Percentiles rank a stretch among this genome's conserved stretches.
Evolutionary conservation across 495 filamentous ascomycete genomes (phyloP).

Genomic region (Pseudomonodictys pantanalensis): DNA sequence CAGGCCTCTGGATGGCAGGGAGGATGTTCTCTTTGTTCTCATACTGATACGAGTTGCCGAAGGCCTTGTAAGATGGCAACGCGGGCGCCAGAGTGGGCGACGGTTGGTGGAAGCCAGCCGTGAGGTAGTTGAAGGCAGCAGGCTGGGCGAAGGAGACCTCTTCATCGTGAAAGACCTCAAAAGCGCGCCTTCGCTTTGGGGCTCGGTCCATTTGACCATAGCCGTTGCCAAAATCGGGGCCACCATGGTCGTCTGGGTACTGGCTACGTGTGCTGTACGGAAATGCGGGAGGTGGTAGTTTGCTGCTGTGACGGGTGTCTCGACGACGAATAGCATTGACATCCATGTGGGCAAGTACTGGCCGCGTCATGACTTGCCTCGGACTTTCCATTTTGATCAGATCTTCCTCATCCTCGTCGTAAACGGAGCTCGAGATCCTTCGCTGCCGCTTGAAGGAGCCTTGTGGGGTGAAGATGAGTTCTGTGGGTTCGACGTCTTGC

Average conservation of each 20-base stretch:
- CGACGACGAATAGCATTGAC: slow-evolving; percentile 24
- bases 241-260: slow-evolving; percentile 20
- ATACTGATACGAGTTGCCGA: slow-evolving; percentile 8
- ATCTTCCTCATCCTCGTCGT: slow-evolving; percentile 36
- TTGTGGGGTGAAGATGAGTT: slow-evolving; percentile 61
- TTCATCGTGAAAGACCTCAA: slow-evolving; percentile 36
- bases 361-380: slow-evolving; percentile 17
- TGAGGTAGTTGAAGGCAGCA: slow-evolving; percentile 32
- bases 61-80: slow-evolving; percentile 24
- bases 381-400: slow-evolving; percentile 30
- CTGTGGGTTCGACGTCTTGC: slow-evolving; percentile 61
- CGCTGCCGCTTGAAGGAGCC: slow-evolving; percentile 56
- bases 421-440: slow-evolving; percentile 50
- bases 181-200: slow-evolving; percentile 25
- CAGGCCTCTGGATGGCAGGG: slow-evolving; percentile 5
- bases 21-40: slow-evolving; percentile 32
- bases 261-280: slow-evolving; percentile 1
- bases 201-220: background rate
- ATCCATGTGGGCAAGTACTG: slow-evolving; percentile 30
- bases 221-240: slow-evolving; percentile 20
- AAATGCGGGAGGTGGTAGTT: background rate
- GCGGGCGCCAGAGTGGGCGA: slow-evolving; percentile 18
- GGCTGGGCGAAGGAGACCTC: slow-evolving; percentile 38
- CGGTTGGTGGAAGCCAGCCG: slow-evolving; percentile 31
- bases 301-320: slow-evolving; percentile 13